phyloP scores from a whole-genome alignment of 2,329 filamentous ascomycete species.

The Amauroascus verrucosus region DNA sequence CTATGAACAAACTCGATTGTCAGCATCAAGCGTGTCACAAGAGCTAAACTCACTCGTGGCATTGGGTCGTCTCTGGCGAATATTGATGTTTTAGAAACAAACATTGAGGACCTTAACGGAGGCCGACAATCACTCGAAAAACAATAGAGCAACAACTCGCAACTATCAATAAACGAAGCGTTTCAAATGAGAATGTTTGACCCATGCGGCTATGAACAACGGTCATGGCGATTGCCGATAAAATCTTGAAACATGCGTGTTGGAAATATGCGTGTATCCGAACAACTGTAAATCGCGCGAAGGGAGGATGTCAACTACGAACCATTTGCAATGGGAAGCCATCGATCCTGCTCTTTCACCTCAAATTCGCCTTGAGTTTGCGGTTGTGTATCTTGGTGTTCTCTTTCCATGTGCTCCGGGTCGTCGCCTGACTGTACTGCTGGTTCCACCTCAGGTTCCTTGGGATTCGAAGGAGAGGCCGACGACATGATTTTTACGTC shows the following conservation, averaged over 20 bases:
- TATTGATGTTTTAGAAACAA: neutral
- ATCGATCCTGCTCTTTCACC: constrained; percentile 98
- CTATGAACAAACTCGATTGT: constrained; percentile 89
- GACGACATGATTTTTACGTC: constrained; percentile 78
- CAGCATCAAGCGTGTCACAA: constrained; percentile 56
- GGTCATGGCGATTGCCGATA: neutral
- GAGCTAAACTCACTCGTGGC: neutral
- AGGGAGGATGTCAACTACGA: constrained; percentile 45
- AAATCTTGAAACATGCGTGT: neutral
- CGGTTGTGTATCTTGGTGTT: constrained; percentile 58
- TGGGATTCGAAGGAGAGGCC: constrained; percentile 67
- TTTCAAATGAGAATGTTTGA: neutral
- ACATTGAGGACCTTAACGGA: neutral
- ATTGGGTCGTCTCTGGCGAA: neutral
- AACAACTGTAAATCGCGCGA: constrained; percentile 11
- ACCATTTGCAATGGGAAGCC: constrained; percentile 99
- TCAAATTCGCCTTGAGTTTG: constrained; percentile 82
- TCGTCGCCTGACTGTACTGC: constrained; percentile 84
- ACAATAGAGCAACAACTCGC: neutral
- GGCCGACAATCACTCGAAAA: neutral
- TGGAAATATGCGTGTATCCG: constrained; percentile 5
- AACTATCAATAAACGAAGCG: neutral
- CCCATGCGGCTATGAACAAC: neutral
- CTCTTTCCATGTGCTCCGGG: constrained; percentile 78
- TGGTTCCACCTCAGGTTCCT: constrained; percentile 80